Evolutionary conservation across 164 flowering plant genomes (phyloP).

Genomic region (Magnolia changhungtana): DNA sequence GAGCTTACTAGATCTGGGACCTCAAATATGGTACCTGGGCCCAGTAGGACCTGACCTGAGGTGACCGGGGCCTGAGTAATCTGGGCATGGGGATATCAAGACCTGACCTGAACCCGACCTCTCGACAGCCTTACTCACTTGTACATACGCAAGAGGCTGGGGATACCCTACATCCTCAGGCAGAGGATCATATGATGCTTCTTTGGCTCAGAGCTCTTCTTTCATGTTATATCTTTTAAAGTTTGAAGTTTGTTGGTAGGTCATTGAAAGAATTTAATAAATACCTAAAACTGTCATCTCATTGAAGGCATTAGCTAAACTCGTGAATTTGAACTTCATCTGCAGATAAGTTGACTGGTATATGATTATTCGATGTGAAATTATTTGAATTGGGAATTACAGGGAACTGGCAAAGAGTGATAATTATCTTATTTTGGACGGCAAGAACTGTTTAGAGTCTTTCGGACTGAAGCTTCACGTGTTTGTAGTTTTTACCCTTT

Average conservation of each 20-base stretch:
- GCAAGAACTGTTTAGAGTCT: neutral
- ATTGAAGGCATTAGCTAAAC: neutral
- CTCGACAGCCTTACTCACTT: neutral
- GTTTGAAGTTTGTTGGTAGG: neutral
- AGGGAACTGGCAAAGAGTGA: neutral
- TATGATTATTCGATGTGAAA: neutral
- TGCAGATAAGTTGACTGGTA: neutral
- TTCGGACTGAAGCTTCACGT: neutral
- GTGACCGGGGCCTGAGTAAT: too few relatives aligned
- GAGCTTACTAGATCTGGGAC: too few relatives aligned
- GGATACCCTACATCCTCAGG: neutral
- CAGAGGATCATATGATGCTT: neutral
- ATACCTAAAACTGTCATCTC: too few relatives aligned
- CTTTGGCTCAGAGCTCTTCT: neutral
- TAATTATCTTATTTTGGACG: neutral
- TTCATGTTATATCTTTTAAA: neutral
- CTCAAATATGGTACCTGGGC: too few relatives aligned
- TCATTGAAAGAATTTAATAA: too few relatives aligned
- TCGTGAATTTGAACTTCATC: neutral
- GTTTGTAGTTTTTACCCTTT: neutral
- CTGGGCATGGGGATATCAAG: too few relatives aligned
- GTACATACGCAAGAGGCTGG: neutral
- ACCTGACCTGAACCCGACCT: too few relatives aligned
- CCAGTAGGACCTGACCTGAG: too few relatives aligned
- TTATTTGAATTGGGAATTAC: neutral